These are phyloP conservation scores for Colletotrichum acutatum DNA, from an alignment of 2,329 filamentous ascomycete genomes.

Conservation along the genomic window DNA sequence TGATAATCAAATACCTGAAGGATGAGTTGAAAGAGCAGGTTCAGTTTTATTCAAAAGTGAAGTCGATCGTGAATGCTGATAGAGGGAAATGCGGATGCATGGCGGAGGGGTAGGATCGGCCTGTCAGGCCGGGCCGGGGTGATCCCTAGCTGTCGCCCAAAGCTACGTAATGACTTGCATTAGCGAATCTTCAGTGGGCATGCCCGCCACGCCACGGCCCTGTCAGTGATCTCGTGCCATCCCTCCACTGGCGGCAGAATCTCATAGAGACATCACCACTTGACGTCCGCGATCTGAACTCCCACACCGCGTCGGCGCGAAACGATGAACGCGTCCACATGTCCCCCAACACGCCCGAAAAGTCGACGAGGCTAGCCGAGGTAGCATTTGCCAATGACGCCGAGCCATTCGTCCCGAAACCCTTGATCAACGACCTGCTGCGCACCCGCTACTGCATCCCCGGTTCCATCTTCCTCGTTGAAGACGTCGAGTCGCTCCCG, in stretches of 20 bases:
- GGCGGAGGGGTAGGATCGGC: no score
- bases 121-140: background rate
- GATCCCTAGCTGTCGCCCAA: background rate
- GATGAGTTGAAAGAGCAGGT: no score
- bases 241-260: background rate
- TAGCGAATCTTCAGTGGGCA: slow-evolving; percentile 7
- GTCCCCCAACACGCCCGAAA: slow-evolving; percentile 28
- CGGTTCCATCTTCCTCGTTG: slow-evolving; percentile 62
- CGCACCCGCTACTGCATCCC: slow-evolving; percentile 59
- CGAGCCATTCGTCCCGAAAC: slow-evolving; percentile 44
- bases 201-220: background rate
- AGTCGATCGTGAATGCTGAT: no score
- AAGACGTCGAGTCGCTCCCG: slow-evolving; percentile 52
- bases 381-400: slow-evolving; percentile 39
- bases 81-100: no score
- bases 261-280: slow-evolving; percentile 14
- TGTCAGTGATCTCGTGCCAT: background rate
- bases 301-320: background rate
- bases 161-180: background rate
- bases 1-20: no score
- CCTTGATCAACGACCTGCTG: slow-evolving; percentile 60
- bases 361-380: background rate
- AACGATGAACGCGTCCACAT: slow-evolving; percentile 33
- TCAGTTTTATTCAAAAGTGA: no score
- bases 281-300: background rate